Evolutionary conservation across 257 asterid species (phyloP), one percentile per base, ranked within the genome.

Genomic region (Nicotiana benthamiana): DNA sequence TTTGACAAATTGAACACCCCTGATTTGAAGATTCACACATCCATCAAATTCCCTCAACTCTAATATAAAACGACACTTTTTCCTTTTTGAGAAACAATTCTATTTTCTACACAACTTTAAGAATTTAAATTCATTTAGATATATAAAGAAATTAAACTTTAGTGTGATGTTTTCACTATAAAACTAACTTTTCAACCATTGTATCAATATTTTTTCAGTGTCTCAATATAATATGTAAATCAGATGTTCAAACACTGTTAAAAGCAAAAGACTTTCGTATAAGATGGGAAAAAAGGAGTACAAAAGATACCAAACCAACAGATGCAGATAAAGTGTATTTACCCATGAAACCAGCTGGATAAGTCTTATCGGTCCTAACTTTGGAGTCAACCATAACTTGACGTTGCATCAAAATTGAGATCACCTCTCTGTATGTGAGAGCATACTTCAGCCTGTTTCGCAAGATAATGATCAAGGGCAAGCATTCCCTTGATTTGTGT

Each of bases 301-400:
- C 22, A 11, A n/a, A 70, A 43, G 32, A 43, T 43, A 12, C 53
- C 54, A 43, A 11, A 22, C 16, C 56, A 68, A n/a, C 4, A 1
- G 24, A 43, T 1, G 34, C 0, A 70, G 24, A 72, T 22, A 26
- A 20, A 32, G 32, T 30, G 36, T 18, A 59, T 53, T 13, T 64
- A 80, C 82, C 82, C 82, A 80, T 80, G 78, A 80, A 80, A 62
- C 82, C 82, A 65, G 82, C 67, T 13, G 82, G 82, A 34, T 65
- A 80, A 9, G 82, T 80, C 78, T 80, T 80, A 16, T 80, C 82
- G 0, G 82, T 80, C 67, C 82, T 65, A n/a, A 80, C 82, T 53
- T 80, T 80, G 4, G 66, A 65, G 34, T 80, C 82, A 65, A 80
- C 82, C 82, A 52, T 7, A 66, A 80, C 66, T 63, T 80, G 82